Conservation (phyloP, 2,329 filamentous ascomycete genomes). For the Stenocarpella maydis region DNA sequence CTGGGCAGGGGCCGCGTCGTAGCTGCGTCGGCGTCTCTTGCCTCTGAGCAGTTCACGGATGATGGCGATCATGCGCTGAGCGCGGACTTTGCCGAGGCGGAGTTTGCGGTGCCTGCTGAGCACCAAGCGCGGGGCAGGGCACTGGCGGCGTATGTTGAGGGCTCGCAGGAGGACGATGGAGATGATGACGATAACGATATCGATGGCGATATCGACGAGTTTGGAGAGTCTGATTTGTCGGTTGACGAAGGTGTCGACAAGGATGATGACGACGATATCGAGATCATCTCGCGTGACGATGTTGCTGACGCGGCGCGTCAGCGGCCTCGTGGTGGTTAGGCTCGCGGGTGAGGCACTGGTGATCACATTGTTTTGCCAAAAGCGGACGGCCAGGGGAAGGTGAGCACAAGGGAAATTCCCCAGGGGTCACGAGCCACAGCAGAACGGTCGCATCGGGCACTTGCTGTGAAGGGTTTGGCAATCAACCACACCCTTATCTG, state of each 20-base stretch:
- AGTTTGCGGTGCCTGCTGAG: slow-evolving; percentile 41
- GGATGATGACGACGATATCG: slow-evolving; percentile 1
- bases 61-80: slow-evolving; percentile 44
- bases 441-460: neutral
- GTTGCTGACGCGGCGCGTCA: neutral
- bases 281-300: slow-evolving; percentile 6
- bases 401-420: no score
- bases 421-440: no score
- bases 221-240: neutral
- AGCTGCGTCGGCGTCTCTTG: slow-evolving; percentile 45
- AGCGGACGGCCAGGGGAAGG: neutral
- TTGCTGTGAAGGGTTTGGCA: neutral
- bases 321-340: neutral
- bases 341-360: neutral
- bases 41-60: slow-evolving; percentile 48
- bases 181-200: slow-evolving; percentile 11
- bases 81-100: slow-evolving; percentile 42
- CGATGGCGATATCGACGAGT: slow-evolving; percentile 25
- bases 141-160: slow-evolving; percentile 36
- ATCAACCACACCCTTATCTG: neutral
- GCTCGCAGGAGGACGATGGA: neutral
- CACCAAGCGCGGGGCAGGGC: slow-evolving; percentile 40
- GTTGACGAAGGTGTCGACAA: slow-evolving; percentile 11
- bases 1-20: slow-evolving; percentile 45
- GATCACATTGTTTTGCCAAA: neutral